Evolutionary conservation across 768 basidiomycete species (phyloP).

Genomic region (Coprinopsis marcescibilis): DNA sequence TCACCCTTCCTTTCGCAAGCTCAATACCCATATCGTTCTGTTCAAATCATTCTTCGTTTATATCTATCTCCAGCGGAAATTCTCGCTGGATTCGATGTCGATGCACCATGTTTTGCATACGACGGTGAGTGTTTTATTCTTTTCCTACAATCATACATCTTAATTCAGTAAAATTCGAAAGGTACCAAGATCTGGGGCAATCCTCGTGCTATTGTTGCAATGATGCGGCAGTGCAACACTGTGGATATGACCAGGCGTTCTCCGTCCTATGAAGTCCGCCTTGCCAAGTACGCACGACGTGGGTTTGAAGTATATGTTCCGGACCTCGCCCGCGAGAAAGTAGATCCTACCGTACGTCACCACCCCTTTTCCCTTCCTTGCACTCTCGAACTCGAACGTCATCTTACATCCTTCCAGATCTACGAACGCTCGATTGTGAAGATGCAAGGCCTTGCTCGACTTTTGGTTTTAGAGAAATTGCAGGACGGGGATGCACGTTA

Average conservation of each 20-base stretch:
- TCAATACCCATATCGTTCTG: slow-evolving; percentile 62
- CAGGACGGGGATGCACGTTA: slow-evolving; percentile 36
- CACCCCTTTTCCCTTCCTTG: background rate
- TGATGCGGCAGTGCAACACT: slow-evolving; percentile 64
- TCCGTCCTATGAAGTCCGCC: slow-evolving; percentile 58
- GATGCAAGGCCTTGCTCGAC: slow-evolving; percentile 54
- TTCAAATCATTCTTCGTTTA: slow-evolving; percentile 61
- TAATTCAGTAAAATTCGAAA: slow-evolving; percentile 12
- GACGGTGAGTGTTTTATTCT: slow-evolving; percentile 17
- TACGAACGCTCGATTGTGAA: slow-evolving; percentile 53
- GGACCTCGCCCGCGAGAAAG: slow-evolving; percentile 38
- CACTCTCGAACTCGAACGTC: background rate
- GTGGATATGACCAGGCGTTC: slow-evolving; percentile 59
- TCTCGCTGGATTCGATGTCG: slow-evolving; percentile 63
- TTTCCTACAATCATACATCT: background rate
- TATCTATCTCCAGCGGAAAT: slow-evolving; percentile 62
- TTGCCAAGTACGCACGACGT: slow-evolving; percentile 51
- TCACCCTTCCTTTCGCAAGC: slow-evolving; percentile 29
- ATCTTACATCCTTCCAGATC: slow-evolving; percentile 30
- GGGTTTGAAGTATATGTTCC: slow-evolving; percentile 56
- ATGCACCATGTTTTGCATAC: slow-evolving; percentile 55
- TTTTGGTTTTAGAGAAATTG: slow-evolving; percentile 59
- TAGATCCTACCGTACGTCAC: slow-evolving; percentile 55
- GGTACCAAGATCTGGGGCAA: slow-evolving; percentile 52
- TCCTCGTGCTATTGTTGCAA: slow-evolving; percentile 51